Conservation (phyloP, 352 stramenopile species). For the Phytophthora podocarpi region DNA sequence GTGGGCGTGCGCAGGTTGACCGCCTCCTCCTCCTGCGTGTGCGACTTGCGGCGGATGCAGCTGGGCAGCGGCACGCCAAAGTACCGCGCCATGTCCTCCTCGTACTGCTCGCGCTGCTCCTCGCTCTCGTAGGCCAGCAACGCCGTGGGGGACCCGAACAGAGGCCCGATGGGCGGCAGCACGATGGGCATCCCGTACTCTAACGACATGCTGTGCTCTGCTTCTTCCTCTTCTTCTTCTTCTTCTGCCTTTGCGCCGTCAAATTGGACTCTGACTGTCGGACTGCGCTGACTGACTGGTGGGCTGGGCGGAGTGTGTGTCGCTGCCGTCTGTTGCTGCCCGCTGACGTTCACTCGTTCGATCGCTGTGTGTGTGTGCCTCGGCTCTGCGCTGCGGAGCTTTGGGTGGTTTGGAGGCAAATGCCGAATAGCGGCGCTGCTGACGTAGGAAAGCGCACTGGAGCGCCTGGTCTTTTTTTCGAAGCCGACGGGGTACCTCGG, state of each 20-base stretch:
- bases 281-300: neutral
- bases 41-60: constrained; percentile 23
- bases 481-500: constrained; percentile 10
- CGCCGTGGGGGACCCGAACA: constrained; percentile 32
- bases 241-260: neutral
- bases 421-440: constrained; percentile 31
- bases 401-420: constrained; percentile 41
- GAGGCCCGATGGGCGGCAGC: constrained; percentile 58
- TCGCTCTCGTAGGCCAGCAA: constrained; percentile 37
- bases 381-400: constrained; percentile 16
- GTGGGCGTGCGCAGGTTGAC: constrained; percentile 60
- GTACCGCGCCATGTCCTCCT: constrained; percentile 43
- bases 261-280: neutral
- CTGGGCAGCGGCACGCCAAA: constrained; percentile 45
- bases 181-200: constrained; percentile 44
- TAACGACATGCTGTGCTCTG: constrained; percentile 46
- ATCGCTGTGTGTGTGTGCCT: constrained; percentile 11
- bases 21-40: constrained; percentile 15
- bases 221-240: neutral
- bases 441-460: constrained; percentile 39
- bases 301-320: neutral
- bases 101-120: constrained; percentile 36
- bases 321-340: neutral
- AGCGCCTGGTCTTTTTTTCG: constrained; percentile 32
- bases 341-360: constrained; percentile 14